Evolutionary conservation across 2,329 filamentous ascomycete genomes (phyloP).

Genomic region (Cladobotryum mycophilum): DNA sequence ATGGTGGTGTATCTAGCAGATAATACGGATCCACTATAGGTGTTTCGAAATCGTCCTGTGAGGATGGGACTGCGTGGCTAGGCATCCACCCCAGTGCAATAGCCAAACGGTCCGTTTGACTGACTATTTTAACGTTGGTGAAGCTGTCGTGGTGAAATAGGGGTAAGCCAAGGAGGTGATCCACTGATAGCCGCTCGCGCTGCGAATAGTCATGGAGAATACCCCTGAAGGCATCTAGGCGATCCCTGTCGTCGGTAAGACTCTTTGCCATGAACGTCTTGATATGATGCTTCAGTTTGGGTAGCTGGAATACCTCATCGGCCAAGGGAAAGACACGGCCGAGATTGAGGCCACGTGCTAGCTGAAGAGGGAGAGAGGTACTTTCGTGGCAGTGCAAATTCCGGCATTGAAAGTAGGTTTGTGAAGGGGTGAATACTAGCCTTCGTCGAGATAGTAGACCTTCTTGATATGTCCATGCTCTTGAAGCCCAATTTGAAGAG

Average conservation of each 20-base stretch:
- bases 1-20: conserved; percentile 14
- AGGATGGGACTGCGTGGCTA: conserved; percentile 18
- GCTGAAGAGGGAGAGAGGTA: conserved; percentile 26
- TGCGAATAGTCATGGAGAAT: conserved; percentile 24
- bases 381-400: conserved; percentile 33
- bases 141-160: conserved; percentile 29
- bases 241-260: conserved; percentile 21
- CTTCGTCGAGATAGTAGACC: conserved; percentile 29
- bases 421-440: conserved; percentile 31
- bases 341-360: conserved; percentile 24
- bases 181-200: conserved; percentile 20
- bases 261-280: conserved; percentile 26
- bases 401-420: conserved; percentile 34
- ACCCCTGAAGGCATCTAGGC: conserved; percentile 29
- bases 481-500: conserved; percentile 28
- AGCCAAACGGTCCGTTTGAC: conserved; percentile 29
- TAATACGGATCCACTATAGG: conserved; percentile 20
- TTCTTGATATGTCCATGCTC: conserved; percentile 33
- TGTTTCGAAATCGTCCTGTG: conserved; percentile 9
- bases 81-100: conserved; percentile 30
- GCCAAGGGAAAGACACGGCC: conserved; percentile 26
- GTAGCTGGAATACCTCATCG: conserved; percentile 18
- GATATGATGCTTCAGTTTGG: conserved; percentile 23
- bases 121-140: conserved; percentile 20
- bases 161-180: conserved; percentile 28